Evolutionary conservation across 441 rosid genomes (phyloP).

Genomic region (Corymbia calophylla): DNA sequence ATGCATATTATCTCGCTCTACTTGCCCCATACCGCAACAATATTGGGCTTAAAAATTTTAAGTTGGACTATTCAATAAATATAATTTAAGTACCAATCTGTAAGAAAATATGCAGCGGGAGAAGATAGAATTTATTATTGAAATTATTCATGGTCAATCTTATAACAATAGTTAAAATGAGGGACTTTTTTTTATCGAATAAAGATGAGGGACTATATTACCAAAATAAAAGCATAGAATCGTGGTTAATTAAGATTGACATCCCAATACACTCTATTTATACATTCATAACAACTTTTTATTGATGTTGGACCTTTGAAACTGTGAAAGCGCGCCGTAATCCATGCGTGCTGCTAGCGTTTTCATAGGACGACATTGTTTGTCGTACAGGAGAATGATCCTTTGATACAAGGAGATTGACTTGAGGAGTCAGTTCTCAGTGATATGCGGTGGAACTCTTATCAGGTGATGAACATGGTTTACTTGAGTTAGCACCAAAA

Average conservation of each 20-base stretch:
- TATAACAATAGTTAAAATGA: not conserved
- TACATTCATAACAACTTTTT: not conserved
- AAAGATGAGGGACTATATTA: not conserved
- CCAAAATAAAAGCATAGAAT: not conserved
- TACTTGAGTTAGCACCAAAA: not conserved
- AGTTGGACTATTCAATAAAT: not conserved
- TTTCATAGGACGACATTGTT: not conserved
- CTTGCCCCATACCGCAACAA: not conserved
- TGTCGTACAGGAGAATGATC: not conserved
- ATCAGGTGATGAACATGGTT: not conserved
- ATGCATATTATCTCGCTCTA: not conserved
- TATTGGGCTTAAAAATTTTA: not conserved
- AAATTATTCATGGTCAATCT: not conserved
- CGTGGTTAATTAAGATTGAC: not conserved
- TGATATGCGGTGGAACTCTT: not conserved
- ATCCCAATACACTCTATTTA: not conserved
- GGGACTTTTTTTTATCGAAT: not conserved
- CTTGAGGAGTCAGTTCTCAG: fast-evolving
- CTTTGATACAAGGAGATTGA: not conserved
- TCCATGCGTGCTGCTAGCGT: not conserved
- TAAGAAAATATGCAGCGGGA: not conserved
- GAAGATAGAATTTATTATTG: not conserved
- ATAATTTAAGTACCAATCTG: not conserved
- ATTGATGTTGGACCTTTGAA: not conserved
- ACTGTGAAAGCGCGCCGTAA: not conserved